Evolutionary conservation across 257 asterid genomes (phyloP).

Genomic region (Lantana camara): DNA sequence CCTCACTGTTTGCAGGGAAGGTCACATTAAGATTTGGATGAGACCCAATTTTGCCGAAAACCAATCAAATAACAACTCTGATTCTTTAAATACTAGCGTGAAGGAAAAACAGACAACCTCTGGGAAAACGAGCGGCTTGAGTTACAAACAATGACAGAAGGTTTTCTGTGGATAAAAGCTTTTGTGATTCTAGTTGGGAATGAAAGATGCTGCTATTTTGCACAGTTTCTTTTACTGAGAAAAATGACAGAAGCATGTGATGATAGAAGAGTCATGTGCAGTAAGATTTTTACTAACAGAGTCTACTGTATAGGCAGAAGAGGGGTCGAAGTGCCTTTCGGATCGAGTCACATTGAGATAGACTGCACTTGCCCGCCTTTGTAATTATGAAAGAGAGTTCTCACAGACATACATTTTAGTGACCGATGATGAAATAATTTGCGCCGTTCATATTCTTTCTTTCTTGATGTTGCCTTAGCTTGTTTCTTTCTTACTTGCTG

Average conservation of each 20-base stretch:
- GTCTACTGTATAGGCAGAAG: slow-evolving; percentile 57
- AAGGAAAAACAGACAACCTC: slow-evolving; percentile 55
- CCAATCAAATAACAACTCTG: slow-evolving; percentile 65
- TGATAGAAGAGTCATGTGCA: slow-evolving; percentile 33
- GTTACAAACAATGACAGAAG: slow-evolving; percentile 53
- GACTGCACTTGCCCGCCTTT: slow-evolving; percentile 43
- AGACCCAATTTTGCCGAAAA: slow-evolving; percentile 71
- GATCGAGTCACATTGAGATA: slow-evolving; percentile 37
- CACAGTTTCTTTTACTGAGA: slow-evolving; percentile 34
- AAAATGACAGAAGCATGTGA: slow-evolving; percentile 35
- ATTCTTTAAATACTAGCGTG: slow-evolving; percentile 51
- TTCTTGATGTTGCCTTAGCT: too few relatives aligned
- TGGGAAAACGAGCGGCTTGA: slow-evolving; percentile 51
- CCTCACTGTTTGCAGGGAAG: slow-evolving; percentile 85
- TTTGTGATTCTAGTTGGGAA: slow-evolving; percentile 14
- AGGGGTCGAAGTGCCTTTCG: slow-evolving; percentile 42
- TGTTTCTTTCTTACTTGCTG: not conserved
- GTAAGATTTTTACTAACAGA: slow-evolving; percentile 51
- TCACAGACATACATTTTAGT: slow-evolving; percentile 27
- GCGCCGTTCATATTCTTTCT: slow-evolving; percentile 22
- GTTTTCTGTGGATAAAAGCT: slow-evolving; percentile 28
- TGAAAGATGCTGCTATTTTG: slow-evolving; percentile 27
- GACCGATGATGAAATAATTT: slow-evolving; percentile 42
- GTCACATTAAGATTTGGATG: slow-evolving; percentile 92
- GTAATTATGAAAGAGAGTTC: slow-evolving; percentile 67